Evolutionary conservation across 2,329 filamentous ascomycete species (phyloP).

Genomic region (Fusarium anthophilum): DNA sequence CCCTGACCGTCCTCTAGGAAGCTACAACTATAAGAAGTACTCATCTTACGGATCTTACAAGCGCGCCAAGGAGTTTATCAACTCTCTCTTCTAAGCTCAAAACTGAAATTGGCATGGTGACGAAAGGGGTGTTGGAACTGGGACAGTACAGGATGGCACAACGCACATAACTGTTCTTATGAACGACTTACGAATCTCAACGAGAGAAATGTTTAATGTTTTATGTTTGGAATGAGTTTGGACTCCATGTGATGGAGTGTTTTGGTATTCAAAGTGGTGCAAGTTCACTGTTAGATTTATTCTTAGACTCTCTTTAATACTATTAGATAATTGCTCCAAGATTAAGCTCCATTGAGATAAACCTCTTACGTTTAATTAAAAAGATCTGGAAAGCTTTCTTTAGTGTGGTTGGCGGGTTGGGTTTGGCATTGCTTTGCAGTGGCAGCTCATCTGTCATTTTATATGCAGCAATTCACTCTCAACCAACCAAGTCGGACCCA

Average conservation of each 20-base stretch:
- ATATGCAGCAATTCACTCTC: background rate
- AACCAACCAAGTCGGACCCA: no score
- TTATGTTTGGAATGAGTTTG: background rate
- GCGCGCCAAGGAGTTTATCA: conserved; percentile 18
- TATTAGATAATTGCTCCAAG: background rate
- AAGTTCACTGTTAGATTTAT: background rate
- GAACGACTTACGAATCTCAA: conserved; percentile 31
- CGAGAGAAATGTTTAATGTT: conserved; percentile 22
- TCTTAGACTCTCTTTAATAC: conserved; percentile 31
- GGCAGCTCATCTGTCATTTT: background rate
- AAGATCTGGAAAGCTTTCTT: fast-evolving
- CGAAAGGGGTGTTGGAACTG: background rate
- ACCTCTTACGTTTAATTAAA: fast-evolving
- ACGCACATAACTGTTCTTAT: conserved; percentile 23
- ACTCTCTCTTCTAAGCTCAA: conserved; percentile 21
- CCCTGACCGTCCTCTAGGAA: background rate
- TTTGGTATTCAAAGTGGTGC: background rate
- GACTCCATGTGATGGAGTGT: background rate
- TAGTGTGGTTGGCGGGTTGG: fast-evolving
- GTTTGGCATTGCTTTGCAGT: background rate
- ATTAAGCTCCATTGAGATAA: background rate
- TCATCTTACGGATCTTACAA: background rate
- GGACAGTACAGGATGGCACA: background rate
- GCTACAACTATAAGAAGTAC: conserved; percentile 28
- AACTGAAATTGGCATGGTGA: background rate